Evolutionary conservation across 2,329 filamentous ascomycete species (phyloP), one percentile per base, ranked within the genome.

Genomic region (Didymella glomerata): DNA sequence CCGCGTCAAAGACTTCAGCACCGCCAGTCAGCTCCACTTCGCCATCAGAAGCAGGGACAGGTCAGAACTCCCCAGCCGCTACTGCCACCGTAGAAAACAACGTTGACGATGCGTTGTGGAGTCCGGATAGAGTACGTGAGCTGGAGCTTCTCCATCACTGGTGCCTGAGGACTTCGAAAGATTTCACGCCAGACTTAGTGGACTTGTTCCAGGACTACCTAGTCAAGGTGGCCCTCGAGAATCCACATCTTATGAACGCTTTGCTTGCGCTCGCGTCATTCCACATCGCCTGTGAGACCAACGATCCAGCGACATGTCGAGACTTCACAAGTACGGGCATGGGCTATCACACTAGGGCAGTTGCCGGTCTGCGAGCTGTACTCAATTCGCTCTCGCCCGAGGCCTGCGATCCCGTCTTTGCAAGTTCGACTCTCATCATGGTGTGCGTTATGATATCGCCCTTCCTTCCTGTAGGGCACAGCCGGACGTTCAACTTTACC

Each of bases 221-320:
- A 1, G 52, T 53, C 30, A 52, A 60, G 34, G 58, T 64, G 36
- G 63, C 61, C 8, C 34, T 57, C 13, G 55, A 57, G 18, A 54
- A 62, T 22, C 32, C 56, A n/a, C 63, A 64, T 36, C 54, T 66
- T n/a, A 64, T 66, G 61, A 57, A 64, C 16, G 61, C 63, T 30
- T 11, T 66, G 2, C 45, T 64, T 25, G 61, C 63, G n/a, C 34
- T 64, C 32, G 53, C 63, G 2, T 40, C 54, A 1, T 61, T 66
- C 11, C 63, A 64, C 36, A 53, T 66, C 7, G 55, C 60, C 25
- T 52, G 54, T 28, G 45, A 59, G 8, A 54, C 56, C 25, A 44
- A 54, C 40, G 47, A 59, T 18, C 45, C 46, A 24, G 41, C 25
- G 24, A 28, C 22, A 4, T 59, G 50, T 24, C 56, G 41, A 34